Conservation (phyloP, 441 rosid species). For the Omphalea diandra region DNA sequence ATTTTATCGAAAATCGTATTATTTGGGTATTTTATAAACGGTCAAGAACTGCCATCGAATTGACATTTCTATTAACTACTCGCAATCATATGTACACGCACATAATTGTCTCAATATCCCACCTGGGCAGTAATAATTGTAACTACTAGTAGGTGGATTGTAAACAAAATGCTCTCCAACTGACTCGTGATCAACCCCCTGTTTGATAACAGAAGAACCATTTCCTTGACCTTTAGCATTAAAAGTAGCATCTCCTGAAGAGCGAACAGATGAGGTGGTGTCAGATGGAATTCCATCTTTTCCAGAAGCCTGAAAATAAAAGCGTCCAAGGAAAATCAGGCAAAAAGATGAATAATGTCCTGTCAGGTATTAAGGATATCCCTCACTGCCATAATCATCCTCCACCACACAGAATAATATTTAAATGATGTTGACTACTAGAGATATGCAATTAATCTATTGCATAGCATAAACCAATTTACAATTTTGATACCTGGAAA, state of each 20-base stretch:
- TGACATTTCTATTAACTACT: not conserved
- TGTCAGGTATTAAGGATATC: not conserved
- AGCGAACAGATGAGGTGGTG: conserved; percentile 20
- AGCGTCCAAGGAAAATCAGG: not conserved
- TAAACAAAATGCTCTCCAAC: conserved; percentile 29
- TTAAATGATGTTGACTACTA: not conserved
- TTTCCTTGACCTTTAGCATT: conserved; percentile 29
- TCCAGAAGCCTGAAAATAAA: conserved; percentile 35
- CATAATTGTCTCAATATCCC: conserved; percentile 21
- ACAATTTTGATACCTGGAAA: not conserved
- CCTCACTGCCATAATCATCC: not conserved
- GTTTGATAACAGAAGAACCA: conserved; percentile 26
- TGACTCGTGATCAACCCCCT: conserved; percentile 18
- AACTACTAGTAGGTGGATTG: conserved; percentile 35
- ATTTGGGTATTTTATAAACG: not conserved
- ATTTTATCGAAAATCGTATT: not conserved
- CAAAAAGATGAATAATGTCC: conserved; percentile 8
- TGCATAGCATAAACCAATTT: not conserved
- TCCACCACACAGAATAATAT: not conserved
- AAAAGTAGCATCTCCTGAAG: conserved; percentile 26
- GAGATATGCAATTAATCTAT: too few species aligned
- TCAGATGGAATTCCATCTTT: conserved; percentile 34
- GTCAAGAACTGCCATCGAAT: not conserved
- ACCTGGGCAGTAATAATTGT: conserved; percentile 55
- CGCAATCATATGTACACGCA: not conserved